These are phyloP conservation scores for Elongisporangium senticosum DNA, from an alignment of 352 stramenopile genomes.

Conservation along the genomic window DNA sequence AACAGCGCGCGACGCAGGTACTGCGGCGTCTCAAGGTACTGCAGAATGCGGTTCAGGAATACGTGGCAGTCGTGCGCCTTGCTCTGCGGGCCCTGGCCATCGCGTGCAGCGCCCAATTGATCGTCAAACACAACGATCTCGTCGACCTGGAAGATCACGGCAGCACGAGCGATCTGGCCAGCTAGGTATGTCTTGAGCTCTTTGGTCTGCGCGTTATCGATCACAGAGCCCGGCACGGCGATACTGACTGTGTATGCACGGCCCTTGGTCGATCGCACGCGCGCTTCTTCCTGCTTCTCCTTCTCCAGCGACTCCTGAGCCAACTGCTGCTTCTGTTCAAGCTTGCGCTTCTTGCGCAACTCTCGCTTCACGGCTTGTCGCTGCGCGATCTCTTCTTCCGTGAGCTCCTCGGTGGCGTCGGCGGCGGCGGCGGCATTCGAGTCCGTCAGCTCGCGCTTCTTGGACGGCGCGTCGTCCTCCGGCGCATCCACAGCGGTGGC, in stretches of 20 bases:
- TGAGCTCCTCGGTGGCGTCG: background rate
- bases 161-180: constrained; percentile 94
- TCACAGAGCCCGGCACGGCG: constrained; percentile 93
- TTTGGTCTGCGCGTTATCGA: constrained; percentile 97
- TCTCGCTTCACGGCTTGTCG: constrained; percentile 37
- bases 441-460: constrained; percentile 12
- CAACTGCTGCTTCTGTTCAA: constrained; percentile 37
- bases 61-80: constrained; percentile 74
- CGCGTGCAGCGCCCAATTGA: constrained; percentile 63
- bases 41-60: constrained; percentile 87
- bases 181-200: constrained; percentile 96
- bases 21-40: constrained; percentile 98
- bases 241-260: constrained; percentile 94
- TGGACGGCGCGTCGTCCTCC: constrained; percentile 3
- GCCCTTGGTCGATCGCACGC: constrained; percentile 39
- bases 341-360: constrained; percentile 67
- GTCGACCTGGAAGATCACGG: constrained; percentile 97
- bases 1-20: constrained; percentile 97
- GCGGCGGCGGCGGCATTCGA: background rate
- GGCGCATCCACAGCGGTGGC: background rate
- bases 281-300: constrained; percentile 21
- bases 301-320: constrained; percentile 31
- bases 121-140: constrained; percentile 99
- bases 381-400: constrained; percentile 15
- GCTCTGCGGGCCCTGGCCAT: constrained; percentile 45